These are phyloP conservation scores for Peronospora destructor DNA, from an alignment of 352 stramenopile species.

Conservation along the genomic window DNA sequence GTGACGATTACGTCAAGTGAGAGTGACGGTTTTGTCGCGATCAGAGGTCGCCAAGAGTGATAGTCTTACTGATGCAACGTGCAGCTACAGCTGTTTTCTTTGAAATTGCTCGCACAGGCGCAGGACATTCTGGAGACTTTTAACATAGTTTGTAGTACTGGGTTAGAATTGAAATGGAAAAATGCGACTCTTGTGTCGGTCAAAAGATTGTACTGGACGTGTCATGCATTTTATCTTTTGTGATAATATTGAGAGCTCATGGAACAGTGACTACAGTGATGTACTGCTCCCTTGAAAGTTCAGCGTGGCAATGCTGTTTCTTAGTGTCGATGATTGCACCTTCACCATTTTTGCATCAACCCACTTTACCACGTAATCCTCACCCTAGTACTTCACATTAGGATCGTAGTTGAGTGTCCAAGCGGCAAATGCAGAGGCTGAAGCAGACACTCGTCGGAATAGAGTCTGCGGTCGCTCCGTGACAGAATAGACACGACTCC, in stretches of 20 bases:
- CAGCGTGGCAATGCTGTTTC: too few species aligned
- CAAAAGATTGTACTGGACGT: too few species aligned
- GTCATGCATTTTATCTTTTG: neutral
- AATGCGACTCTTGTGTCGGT: constrained; percentile 11
- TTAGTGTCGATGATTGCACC: too few species aligned
- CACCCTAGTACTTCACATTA: constrained; percentile 22
- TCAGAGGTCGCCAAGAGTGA: neutral
- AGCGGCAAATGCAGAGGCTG: constrained; percentile 22
- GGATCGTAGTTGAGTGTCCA: constrained; percentile 35
- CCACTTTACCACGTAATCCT: too few species aligned
- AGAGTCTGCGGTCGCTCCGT: constrained; percentile 26
- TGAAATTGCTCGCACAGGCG: neutral
- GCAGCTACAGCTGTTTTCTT: constrained; percentile 17
- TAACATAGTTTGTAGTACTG: neutral
- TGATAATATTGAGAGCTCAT: neutral
- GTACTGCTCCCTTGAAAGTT: too few species aligned
- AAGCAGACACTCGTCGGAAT: constrained; percentile 22
- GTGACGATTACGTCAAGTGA: neutral
- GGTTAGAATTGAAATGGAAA: constrained; percentile 20
- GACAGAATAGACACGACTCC: constrained; percentile 26
- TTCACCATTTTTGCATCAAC: too few species aligned
- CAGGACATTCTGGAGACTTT: constrained; percentile 2
- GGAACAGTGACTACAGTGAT: too few species aligned
- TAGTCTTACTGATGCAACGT: constrained; percentile 4
- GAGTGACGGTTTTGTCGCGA: neutral